Evolutionary conservation across 225 moss, liverwort and hornwort genomes (phyloP).

Genomic region (Neckera pumila): DNA sequence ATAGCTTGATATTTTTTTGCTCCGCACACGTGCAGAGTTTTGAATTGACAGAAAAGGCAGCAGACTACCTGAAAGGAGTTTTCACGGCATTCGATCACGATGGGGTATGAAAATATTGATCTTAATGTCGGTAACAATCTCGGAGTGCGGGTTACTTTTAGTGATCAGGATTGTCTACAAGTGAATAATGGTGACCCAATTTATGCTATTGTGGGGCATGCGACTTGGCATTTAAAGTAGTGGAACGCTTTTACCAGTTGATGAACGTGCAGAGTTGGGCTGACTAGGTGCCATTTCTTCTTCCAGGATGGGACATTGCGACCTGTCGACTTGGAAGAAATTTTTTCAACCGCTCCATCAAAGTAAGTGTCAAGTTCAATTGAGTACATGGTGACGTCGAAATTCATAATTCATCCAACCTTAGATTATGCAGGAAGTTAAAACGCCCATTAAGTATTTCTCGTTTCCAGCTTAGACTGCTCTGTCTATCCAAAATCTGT

Average conservation of each 20-base stretch:
- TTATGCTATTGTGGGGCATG: neutral
- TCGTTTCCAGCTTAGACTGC: neutral
- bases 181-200: neutral
- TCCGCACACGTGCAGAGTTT: conserved; percentile 54
- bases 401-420: neutral
- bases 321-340: conserved; percentile 63
- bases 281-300: neutral
- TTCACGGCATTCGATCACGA: conserved; percentile 67
- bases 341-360: conserved; percentile 79
- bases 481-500: neutral
- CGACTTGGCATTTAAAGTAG: neutral
- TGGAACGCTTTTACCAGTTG: neutral
- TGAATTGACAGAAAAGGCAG: conserved; percentile 73
- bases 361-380: conserved; percentile 26
- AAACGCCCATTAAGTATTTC: neutral
- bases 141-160: neutral
- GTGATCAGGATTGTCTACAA: neutral
- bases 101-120: conserved; percentile 35
- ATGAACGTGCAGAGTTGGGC: neutral
- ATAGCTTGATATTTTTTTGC: neutral
- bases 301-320: conserved; percentile 78
- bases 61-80: conserved; percentile 60
- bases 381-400: neutral
- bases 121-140: neutral
- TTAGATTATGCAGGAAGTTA: neutral